These are phyloP conservation scores for Penicillium sp. DNA, from an alignment of 2,329 filamentous ascomycete species.

Conservation along the genomic window DNA sequence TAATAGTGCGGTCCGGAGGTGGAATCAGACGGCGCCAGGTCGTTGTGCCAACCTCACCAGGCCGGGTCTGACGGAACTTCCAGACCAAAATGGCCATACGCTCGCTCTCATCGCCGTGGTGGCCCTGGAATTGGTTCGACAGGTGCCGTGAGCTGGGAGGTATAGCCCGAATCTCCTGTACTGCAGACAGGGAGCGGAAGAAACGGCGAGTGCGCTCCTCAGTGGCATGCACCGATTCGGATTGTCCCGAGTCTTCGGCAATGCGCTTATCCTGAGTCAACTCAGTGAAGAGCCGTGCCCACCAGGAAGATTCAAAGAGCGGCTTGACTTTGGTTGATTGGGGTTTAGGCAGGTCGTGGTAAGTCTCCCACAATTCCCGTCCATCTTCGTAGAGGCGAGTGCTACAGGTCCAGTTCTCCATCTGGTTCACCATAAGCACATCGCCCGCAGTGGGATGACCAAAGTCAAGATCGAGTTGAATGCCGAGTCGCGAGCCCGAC, in stretches of 20 bases:
- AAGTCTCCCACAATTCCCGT: conserved; percentile 26
- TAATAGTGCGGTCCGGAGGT: conserved; percentile 33
- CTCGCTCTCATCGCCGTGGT: conserved; percentile 29
- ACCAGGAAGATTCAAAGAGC: conserved; percentile 44
- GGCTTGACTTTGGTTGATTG: conserved; percentile 40
- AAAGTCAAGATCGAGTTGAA: conserved; percentile 42
- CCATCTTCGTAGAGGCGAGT: conserved; percentile 42
- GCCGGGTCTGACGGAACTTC: conserved; percentile 44
- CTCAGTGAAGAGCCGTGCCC: conserved; percentile 41
- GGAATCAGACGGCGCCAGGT: conserved; percentile 43
- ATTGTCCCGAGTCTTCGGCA: conserved; percentile 34
- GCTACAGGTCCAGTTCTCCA: conserved; percentile 42
- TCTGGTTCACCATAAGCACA: conserved; percentile 30
- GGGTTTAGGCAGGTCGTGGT: conserved; percentile 34
- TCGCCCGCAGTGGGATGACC: conserved; percentile 31
- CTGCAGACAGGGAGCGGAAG: conserved; percentile 41
- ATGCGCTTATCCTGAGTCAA: conserved; percentile 39
- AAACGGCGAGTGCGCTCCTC: conserved; percentile 35
- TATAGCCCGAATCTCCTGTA: conserved; percentile 43
- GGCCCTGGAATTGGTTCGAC: conserved; percentile 24
- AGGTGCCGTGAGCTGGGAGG: conserved; percentile 25
- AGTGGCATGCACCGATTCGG: conserved; percentile 27
- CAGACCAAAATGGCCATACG: conserved; percentile 44
- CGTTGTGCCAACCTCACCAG: conserved; percentile 39
- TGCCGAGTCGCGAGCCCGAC: conserved; percentile 38